phyloP scores from a whole-genome alignment of 306 rosid genomes.

The Hylodesmum podocarpum region DNA sequence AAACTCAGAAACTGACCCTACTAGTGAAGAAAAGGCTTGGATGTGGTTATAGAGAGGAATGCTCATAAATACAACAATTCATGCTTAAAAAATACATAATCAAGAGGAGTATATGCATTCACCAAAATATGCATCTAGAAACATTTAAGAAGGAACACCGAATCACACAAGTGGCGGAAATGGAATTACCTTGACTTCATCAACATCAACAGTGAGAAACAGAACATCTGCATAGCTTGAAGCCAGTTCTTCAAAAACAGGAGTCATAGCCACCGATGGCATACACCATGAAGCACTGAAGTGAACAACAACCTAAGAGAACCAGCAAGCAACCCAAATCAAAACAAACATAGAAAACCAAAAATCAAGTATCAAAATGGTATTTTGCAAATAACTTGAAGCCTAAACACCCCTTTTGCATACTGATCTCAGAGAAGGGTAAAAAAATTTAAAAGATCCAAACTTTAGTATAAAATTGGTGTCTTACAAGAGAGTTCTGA shows the following conservation, averaged over 20 bases:
- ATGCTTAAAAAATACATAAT: neutral
- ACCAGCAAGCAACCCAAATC: neutral
- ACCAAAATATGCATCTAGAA: conserved; percentile 14
- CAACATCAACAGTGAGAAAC: conserved; percentile 90
- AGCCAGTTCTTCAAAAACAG: conserved; percentile 73
- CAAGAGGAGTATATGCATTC: neutral
- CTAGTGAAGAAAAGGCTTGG: neutral
- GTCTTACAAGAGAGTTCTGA: conserved; percentile 62
- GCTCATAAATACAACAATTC: neutral
- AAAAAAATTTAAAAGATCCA: neutral
- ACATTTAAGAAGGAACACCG: neutral
- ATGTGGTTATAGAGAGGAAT: neutral
- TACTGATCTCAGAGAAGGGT: neutral
- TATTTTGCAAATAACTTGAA: neutral
- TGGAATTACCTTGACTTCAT: conserved; percentile 77
- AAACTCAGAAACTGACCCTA: neutral
- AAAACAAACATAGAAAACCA: neutral
- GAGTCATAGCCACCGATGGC: conserved; percentile 91
- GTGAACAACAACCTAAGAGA: conserved; percentile 68
- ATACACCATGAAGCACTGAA: conserved; percentile 96
- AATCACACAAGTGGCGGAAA: neutral
- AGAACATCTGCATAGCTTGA: conserved; percentile 54
- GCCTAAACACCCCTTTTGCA: neutral
- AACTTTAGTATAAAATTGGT: neutral
- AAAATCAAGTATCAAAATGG: neutral